Base-by-base conservation (phyloP, 2,329 filamentous ascomycete species). In the Scedosporium apiospermum region DNA sequence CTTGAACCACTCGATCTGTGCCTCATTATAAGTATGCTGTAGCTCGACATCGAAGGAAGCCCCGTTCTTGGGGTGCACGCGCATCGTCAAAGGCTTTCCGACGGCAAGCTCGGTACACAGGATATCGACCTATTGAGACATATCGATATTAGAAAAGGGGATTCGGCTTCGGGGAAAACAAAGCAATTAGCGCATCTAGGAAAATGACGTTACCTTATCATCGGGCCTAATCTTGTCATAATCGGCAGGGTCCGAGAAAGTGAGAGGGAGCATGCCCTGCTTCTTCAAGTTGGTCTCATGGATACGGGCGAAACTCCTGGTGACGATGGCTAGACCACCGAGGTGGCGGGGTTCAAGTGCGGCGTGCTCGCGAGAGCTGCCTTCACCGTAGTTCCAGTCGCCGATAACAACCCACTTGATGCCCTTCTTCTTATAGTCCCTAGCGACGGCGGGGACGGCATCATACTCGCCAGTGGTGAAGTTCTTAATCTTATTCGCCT, bases 201-300 rank as follows among this genome's bases (percentile, higher is more conserved):
- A 6, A 30, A 30, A 30, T 30, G 27, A 30, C 27, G 6, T 30
- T 73, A 82, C 87, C 80, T 88, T 93, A 83, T 96, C 95, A 65
- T 95, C 88, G 68, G 92, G 90, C 75, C 89, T 86, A 77, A 99
- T 93, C 86, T 91, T 96, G 77, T 99, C 95, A 78, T 99, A 99
- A 78, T 99, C 95, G 75, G 89, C 93, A 63, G 93, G 93, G 75
- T 98, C 88, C 64, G 86, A 79, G 81, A 99, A 99, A 71, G 93
- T 98, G 68, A 99, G 85, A 72, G 95, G 95, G 80, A 99, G 90
- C 93, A 99, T 97, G 80, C 95, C 95, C 87, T 99, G 95, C 89
- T 99, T 99, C 91, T 99, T 99, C 82, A 99, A 81, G 87, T 99
- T 99, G 83, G 95, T 99, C 85, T 99, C 95, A 85, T 99, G 95